Percentiles rank a stretch among this genome's conserved stretches.
phyloP scores from a whole-genome alignment of 179 eudicot genomes.

The Silene vulgaris region DNA sequence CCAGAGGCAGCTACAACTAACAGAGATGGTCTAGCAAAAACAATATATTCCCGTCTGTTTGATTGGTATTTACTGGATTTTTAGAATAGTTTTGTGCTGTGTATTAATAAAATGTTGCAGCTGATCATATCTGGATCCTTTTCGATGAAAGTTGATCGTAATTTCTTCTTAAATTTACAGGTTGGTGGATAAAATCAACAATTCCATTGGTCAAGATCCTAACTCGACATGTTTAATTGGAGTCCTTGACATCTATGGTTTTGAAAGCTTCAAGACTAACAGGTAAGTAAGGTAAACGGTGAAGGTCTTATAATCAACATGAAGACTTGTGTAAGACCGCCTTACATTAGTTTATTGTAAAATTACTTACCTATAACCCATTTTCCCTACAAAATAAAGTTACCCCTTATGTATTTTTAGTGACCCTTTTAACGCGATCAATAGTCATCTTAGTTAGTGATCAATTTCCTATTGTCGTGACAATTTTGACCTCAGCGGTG shows the following conservation, averaged over 20 bases:
- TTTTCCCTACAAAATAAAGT: background rate
- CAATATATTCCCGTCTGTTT: constrained; percentile 66
- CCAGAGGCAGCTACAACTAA: constrained; percentile 56
- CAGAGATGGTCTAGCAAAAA: constrained; percentile 85
- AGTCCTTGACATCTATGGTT: constrained; percentile 85
- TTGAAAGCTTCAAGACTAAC: constrained; percentile 76
- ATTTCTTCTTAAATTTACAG: constrained; percentile 28
- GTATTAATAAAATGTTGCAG: background rate
- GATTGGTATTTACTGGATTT: constrained; percentile 45
- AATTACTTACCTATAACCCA: background rate
- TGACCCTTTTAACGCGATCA: background rate
- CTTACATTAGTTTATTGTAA: background rate
- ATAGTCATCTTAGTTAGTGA: background rate
- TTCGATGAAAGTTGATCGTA: background rate
- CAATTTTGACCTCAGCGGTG: background rate
- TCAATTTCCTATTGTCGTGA: background rate
- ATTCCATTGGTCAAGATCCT: constrained; percentile 76
- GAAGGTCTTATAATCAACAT: background rate
- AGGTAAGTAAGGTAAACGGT: constrained; percentile 41
- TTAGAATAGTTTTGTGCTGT: background rate
- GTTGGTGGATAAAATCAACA: constrained; percentile 67
- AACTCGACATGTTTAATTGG: constrained; percentile 68
- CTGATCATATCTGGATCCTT: background rate
- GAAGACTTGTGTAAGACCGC: too few relatives aligned
- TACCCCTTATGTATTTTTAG: background rate